Percentiles rank a stretch among this genome's conserved stretches.
Evolutionary conservation across 768 basidiomycete genomes (phyloP).

Genomic region (Suillus ampliporus): DNA sequence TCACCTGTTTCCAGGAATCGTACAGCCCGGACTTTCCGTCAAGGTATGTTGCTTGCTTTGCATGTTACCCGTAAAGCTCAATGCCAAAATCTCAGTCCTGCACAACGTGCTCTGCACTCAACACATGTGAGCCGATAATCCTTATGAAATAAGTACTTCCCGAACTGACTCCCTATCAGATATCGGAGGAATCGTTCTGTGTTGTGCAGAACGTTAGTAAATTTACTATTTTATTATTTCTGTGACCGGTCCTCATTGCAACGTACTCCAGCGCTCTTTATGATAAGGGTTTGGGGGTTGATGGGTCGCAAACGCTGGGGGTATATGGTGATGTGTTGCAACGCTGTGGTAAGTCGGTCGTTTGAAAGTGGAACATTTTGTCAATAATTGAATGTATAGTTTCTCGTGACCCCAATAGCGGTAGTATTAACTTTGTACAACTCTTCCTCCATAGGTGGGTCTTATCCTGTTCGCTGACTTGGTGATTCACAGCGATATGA

Average conservation of each 20-base stretch:
- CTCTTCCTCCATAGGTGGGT: slow-evolving; percentile 3
- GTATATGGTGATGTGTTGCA: not conserved
- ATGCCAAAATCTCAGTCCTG: not conserved
- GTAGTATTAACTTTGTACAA: not conserved
- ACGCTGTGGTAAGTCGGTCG: not conserved
- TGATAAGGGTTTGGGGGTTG: not conserved
- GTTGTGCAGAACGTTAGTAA: not conserved
- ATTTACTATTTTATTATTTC: not conserved
- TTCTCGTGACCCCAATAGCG: not conserved
- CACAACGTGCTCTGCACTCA: not conserved
- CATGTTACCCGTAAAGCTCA: not conserved
- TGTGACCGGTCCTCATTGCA: not conserved
- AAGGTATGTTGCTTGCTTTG: not conserved
- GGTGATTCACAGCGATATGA: not conserved
- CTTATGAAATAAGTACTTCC: not conserved
- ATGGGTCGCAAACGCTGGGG: not conserved
- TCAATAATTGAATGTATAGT: not conserved
- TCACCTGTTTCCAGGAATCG: not conserved
- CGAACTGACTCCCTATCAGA: not conserved
- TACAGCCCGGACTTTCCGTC: not conserved
- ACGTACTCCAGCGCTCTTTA: not conserved
- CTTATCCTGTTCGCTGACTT: not conserved
- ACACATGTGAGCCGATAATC: not conserved
- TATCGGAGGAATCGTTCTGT: not conserved
- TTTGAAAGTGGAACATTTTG: not conserved